Evolutionary conservation across 2,329 filamentous ascomycete species (phyloP).

Genomic region (Coniochaeta sp.): DNA sequence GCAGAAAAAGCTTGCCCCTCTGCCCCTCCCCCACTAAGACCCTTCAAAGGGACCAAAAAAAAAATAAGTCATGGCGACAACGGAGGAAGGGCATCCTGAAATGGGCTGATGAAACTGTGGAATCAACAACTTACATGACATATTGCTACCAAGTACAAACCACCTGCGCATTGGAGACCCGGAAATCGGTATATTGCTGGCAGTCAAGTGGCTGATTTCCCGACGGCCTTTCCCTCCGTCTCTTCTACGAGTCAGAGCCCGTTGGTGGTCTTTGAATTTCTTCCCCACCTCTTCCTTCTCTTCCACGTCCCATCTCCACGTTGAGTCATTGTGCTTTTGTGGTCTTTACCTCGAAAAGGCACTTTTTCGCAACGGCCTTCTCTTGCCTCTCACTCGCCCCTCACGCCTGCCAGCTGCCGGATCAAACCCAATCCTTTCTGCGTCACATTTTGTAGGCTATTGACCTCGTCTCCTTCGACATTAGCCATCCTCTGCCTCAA

Average conservation of each 20-base stretch:
- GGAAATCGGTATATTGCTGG: neutral
- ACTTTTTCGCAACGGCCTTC: neutral
- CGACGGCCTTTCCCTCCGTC: neutral
- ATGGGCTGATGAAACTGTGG: neutral
- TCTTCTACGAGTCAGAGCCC: neutral
- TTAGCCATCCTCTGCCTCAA: neutral
- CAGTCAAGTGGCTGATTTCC: neutral
- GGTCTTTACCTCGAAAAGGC: neutral
- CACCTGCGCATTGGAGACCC: neutral
- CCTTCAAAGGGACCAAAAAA: neutral
- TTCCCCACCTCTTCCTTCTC: neutral
- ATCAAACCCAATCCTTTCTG: neutral
- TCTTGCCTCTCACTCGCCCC: neutral
- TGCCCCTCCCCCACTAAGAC: conserved; percentile 1
- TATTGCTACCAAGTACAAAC: too few relatives aligned
- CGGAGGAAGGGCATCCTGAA: neutral
- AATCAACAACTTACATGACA: neutral
- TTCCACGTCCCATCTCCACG: neutral
- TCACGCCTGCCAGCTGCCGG: neutral
- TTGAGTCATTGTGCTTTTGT: neutral
- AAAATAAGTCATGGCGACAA: neutral
- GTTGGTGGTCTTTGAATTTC: neutral
- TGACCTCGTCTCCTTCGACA: neutral
- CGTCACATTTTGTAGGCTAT: neutral
- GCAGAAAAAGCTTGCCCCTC: neutral